Evolutionary conservation across 169 alveolate genomes (phyloP).

Genomic region (Cyclospora cayetanensis): DNA sequence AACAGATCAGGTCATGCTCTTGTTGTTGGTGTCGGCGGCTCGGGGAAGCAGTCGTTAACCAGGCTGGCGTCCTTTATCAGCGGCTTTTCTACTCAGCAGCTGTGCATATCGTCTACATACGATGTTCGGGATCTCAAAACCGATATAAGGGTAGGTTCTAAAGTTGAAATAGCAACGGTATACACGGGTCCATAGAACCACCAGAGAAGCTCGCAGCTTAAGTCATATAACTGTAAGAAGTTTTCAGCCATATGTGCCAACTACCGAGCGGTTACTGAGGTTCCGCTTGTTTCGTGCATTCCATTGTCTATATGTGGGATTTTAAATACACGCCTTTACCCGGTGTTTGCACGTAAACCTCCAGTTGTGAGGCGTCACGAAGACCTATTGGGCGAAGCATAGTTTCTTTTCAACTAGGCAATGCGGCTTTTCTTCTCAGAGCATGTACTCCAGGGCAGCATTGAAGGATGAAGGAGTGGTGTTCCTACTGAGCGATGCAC

Average conservation of each 20-base stretch:
- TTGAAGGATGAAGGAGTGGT: constrained; percentile 92
- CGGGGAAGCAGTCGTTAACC: constrained; percentile 95
- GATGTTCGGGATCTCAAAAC: constrained; percentile 92
- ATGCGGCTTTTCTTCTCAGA: neutral
- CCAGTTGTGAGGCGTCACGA: too few species aligned
- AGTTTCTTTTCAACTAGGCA: too few species aligned
- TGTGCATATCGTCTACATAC: constrained; percentile 85
- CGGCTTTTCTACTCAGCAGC: constrained; percentile 85
- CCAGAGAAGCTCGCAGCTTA: too few species aligned
- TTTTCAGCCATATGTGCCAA: too few species aligned
- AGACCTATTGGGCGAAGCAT: too few species aligned
- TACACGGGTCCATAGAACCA: neutral
- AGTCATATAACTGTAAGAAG: too few species aligned
- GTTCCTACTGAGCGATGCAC: constrained; percentile 93
- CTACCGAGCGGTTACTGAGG: too few species aligned
- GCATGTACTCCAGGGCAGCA: constrained; percentile 79
- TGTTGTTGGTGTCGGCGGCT: constrained; percentile 97
- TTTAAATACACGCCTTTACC: too few species aligned
- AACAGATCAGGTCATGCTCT: constrained; percentile 95
- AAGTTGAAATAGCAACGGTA: neutral
- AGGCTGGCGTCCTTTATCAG: constrained; percentile 93
- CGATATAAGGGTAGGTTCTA: constrained; percentile 84
- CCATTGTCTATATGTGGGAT: too few species aligned
- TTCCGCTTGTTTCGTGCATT: too few species aligned
- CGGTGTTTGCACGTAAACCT: too few species aligned